These are phyloP conservation scores for Pichia eremophila DNA, from an alignment of 805 yeast genomes.

Conservation along the genomic window DNA sequence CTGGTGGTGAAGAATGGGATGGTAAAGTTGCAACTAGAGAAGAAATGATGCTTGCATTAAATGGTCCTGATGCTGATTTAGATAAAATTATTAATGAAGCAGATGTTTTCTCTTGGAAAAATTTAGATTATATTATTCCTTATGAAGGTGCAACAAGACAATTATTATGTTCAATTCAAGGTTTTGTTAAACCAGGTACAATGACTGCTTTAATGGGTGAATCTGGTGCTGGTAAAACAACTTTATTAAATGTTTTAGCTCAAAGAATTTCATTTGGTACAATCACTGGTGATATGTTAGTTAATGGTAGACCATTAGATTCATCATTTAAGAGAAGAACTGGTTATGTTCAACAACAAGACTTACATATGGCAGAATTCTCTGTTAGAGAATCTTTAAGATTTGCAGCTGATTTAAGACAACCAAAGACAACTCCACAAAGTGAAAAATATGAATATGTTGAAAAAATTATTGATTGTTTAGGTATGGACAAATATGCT, in stretches of 20 bases:
- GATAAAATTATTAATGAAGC: slow-evolving; percentile 35
- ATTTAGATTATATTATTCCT: slow-evolving; percentile 49
- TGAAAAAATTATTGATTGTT: slow-evolving; percentile 31
- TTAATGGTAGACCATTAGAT: slow-evolving; percentile 42
- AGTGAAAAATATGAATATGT: slow-evolving; percentile 34
- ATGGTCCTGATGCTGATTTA: slow-evolving; percentile 27
- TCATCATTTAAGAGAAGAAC: slow-evolving; percentile 44
- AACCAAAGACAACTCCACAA: slow-evolving; percentile 30
- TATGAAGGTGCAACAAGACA: slow-evolving; percentile 33
- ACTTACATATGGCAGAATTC: slow-evolving; percentile 39
- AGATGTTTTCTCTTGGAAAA: slow-evolving; percentile 55
- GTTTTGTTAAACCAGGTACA: slow-evolving; percentile 42
- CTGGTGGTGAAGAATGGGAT: slow-evolving; percentile 31
- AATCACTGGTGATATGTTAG: slow-evolving; percentile 47
- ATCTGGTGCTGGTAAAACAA: slow-evolving; percentile 56
- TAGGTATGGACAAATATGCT: slow-evolving; percentile 36
- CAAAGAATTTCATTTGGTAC: slow-evolving; percentile 44
- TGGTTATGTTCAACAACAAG: slow-evolving; percentile 50
- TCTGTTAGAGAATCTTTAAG: slow-evolving; percentile 43
- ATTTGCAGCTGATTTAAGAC: slow-evolving; percentile 43
- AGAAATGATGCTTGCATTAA: slow-evolving; percentile 21
- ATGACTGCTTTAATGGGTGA: slow-evolving; percentile 56
- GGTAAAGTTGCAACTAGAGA: slow-evolving; percentile 29
- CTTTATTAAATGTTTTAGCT: slow-evolving; percentile 43
- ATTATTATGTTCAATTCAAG: slow-evolving; percentile 35